A percentile compares a stretch with the other conserved stretches of the same genome.
These are phyloP conservation scores for Aureobasidium sp. DNA, from an alignment of 2,329 filamentous ascomycete species.

Conservation along the genomic window DNA sequence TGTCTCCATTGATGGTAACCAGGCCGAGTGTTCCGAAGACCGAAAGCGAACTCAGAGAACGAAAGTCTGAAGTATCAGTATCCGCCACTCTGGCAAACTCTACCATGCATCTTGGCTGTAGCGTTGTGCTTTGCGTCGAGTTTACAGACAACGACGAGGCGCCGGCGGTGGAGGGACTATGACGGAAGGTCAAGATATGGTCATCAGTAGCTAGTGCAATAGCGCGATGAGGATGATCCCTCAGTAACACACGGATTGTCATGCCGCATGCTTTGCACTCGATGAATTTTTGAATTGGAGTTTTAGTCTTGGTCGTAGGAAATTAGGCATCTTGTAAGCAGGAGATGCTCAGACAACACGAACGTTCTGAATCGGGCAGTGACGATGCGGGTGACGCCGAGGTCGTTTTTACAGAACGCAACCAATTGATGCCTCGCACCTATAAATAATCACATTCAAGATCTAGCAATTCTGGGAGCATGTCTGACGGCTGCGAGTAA, in stretches of 20 bases:
- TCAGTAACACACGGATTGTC: conserved; percentile 73
- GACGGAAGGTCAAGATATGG: conserved; percentile 77
- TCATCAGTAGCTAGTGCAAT: conserved; percentile 76
- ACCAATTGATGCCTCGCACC: background rate
- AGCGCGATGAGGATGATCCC: conserved; percentile 78
- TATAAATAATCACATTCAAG: background rate
- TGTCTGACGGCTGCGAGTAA: too few relatives aligned
- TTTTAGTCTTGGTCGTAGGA: background rate
- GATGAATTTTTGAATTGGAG: background rate
- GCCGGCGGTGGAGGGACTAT: conserved; percentile 61
- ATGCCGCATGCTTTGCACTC: conserved; percentile 29
- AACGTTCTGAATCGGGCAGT: conserved; percentile 2
- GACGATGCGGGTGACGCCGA: background rate
- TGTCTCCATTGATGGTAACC: conserved; percentile 73
- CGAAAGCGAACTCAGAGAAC: conserved; percentile 63
- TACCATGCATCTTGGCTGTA: conserved; percentile 67
- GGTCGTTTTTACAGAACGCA: background rate
- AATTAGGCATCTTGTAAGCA: background rate
- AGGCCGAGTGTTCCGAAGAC: conserved; percentile 83
- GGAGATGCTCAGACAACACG: conserved; percentile 2
- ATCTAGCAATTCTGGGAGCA: background rate
- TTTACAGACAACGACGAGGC: conserved; percentile 33
- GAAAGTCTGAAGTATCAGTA: conserved; percentile 67
- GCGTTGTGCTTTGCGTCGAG: conserved; percentile 30
- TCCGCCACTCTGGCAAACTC: conserved; percentile 65